Evolutionary conservation across 371 early-diverging fungal genomes (phyloP), one percentile per base, ranked within the genome.

Genomic region (Actinomortierella ambigua): DNA sequence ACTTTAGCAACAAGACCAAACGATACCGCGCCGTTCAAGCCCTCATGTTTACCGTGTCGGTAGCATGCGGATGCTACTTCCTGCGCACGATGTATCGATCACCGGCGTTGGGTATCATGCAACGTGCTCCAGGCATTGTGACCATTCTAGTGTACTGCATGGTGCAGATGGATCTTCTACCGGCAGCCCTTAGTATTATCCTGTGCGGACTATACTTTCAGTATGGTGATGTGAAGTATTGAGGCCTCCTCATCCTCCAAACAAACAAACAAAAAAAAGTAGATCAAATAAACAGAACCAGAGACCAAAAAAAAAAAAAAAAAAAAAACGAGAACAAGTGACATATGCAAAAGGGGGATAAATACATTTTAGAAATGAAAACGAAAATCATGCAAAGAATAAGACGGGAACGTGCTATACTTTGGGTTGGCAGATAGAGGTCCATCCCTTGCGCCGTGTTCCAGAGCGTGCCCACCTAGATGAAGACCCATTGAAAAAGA

Each of bases 51-150:
- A 22, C 77, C 8, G 67, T 77, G 11, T 77, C 84, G 17, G 53
- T 65, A 0, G 7, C 80, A 1, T 75, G 78, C 13, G 87, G 87
- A 18, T 76, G 84, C 18, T 81, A 84, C 62, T 68, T 86, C 20
- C 52, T 86, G 61, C 85, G 81, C 48, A 86, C 85, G 1, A 63
- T 85, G 57, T 77, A 62, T 51, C 76, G 81, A 28, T 80, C 87
- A 4, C 85, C 87, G n/a, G 85, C 87, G 1, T 53, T 85, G 51
- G 87, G 87, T 1, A 84, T 84, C 64, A 86, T 86, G 87, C 62
- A 81, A 58, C 81, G 87, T 26, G 82, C 87, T 18, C 87, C 87
- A 7, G 87, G 87, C 3, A 63, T 86, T 26, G 84, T 85, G 24
- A 86, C 87, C 3, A 75, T 85, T 6, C 82, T 85, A 68, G 81